Base-by-base conservation (phyloP, 129 eudicot genomes). In the Erigeron canadensis region DNA sequence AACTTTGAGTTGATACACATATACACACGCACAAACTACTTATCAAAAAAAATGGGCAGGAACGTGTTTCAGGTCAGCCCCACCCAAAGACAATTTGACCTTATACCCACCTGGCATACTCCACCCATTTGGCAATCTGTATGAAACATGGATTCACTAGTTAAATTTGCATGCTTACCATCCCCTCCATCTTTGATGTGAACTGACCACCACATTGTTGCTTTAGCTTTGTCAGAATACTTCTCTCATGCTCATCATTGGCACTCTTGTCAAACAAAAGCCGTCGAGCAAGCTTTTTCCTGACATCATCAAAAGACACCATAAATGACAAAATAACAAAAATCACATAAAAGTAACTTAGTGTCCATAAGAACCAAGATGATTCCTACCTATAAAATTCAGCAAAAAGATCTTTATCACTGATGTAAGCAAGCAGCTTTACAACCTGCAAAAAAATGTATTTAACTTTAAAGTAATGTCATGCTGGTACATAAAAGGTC, bases 161-260 rank as follows among this genome's bases (percentile, higher is more conserved):
- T 39, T 23, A 59, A 5, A 8, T 13, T 42, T 10, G 47, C 61
- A 66, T 23, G 23, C 83, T 81, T 70, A 88, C 97, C 97, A 91
- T 91, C 48, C 97, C 96, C 83, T 91, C 97, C 97, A 91, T 91
- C 81, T 91, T 91, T 57, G 97, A 91, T 5, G 97, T 91, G 58
- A 88, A 91, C 17, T 88, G 97, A 69, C 96, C 97, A 6, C 97
- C 97, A 80, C 96, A 91, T 13, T 91, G 97, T 78, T 91, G 97
- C 81, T 91, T 91, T 83, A 91, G 74, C 74, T 88, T 91, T 53
- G 92, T 88, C 67, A 91, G 73, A 55, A 91, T 88, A 88, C 96
- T 91, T 82, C 97, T 86, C 82, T 91, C 96, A 56, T 88, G 96
- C 75, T 91, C 97, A 79, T 91, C 96, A 58, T 91, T 88, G 41